Evolutionary conservation across 176 grass and related monocot species (phyloP).

Genomic region (Metroxylon sagu): DNA sequence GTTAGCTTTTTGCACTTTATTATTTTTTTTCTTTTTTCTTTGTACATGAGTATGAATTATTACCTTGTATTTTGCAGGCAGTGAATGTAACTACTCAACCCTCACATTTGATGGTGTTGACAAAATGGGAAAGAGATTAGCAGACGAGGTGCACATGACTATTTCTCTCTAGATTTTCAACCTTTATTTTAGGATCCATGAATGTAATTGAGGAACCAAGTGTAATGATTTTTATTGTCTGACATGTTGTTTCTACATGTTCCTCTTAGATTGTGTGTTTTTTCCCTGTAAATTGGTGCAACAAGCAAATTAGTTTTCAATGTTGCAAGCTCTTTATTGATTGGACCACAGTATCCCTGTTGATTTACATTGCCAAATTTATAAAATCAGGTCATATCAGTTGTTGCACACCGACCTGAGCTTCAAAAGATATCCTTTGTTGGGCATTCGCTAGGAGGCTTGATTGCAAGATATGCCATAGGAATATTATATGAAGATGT

Average conservation of each 20-base stretch:
- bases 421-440: constrained; percentile 91
- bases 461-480: constrained; percentile 94
- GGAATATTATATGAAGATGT: constrained; percentile 43
- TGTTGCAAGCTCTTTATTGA: too few relatives aligned
- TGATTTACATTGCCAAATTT: not conserved
- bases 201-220: too few relatives aligned
- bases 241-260: too few relatives aligned
- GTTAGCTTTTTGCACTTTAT: too few relatives aligned
- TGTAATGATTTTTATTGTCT: too few relatives aligned
- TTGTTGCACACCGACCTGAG: constrained; percentile 37
- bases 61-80: constrained; percentile 39
- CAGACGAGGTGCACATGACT: constrained; percentile 54
- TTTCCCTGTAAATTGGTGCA: too few relatives aligned
- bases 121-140: constrained; percentile 84
- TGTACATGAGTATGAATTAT: not conserved
- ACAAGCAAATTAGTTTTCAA: too few relatives aligned
- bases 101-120: constrained; percentile 79
- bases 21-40: too few relatives aligned
- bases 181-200: not conserved
- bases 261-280: too few relatives aligned
- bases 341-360: too few relatives aligned
- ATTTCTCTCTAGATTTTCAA: not conserved
- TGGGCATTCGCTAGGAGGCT: constrained; percentile 84
- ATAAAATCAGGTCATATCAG: constrained; percentile 46
- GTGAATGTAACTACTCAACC: constrained; percentile 54